Percentiles rank a stretch among this genome's conserved stretches.
These are phyloP conservation scores for Polytrichum formosum DNA, from an alignment of 225 moss, liverwort and hornwort genomes.

Conservation along the genomic window DNA sequence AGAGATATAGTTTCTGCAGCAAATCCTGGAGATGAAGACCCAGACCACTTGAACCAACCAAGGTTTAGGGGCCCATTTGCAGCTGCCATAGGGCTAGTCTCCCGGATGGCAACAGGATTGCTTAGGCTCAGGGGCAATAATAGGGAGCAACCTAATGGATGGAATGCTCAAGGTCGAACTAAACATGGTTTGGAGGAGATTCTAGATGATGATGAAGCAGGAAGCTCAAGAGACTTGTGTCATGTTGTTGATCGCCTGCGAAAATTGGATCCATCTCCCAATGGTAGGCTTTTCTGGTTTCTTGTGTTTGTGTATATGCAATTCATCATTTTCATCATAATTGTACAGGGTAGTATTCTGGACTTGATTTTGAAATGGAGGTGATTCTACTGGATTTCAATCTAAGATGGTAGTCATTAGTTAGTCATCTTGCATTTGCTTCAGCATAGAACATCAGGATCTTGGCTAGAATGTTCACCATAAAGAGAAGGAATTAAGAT, in stretches of 20 bases:
- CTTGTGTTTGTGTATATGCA: background rate
- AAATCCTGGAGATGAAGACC: constrained; percentile 32
- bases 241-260: constrained; percentile 54
- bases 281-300: constrained; percentile 26
- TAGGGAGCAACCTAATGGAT: constrained; percentile 35
- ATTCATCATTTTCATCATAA: background rate
- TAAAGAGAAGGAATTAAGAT: no score
- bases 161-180: constrained; percentile 40
- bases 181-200: constrained; percentile 73
- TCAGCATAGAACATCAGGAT: no score
- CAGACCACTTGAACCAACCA: constrained; percentile 26
- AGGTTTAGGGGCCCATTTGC: constrained; percentile 54
- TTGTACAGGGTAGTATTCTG: background rate
- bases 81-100: constrained; percentile 75
- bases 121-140: constrained; percentile 65
- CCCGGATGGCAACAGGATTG: constrained; percentile 75
- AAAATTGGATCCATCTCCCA: constrained; percentile 31
- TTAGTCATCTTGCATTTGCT: no score
- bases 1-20: constrained; percentile 26
- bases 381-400: constrained; percentile 6
- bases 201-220: constrained; percentile 48
- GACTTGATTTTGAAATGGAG: constrained; percentile 6
- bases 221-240: constrained; percentile 44
- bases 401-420: no score
- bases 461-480: no score